These are phyloP conservation scores for Sporothrix pseudoabietina DNA, from an alignment of 2,329 filamentous ascomycete genomes.

Conservation along the genomic window DNA sequence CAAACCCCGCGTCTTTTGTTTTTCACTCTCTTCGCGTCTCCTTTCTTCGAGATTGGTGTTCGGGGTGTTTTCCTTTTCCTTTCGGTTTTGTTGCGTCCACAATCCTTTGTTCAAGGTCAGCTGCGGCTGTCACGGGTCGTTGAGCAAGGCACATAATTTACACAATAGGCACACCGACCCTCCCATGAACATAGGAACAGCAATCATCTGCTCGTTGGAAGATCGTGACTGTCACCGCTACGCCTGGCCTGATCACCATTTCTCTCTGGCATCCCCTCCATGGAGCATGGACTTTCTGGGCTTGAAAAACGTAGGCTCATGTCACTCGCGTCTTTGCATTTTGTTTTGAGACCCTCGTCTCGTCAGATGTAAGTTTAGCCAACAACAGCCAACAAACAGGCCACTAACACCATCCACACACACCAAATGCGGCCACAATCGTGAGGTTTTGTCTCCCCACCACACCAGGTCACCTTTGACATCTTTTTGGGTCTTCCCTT, in stretches of 20 bases:
- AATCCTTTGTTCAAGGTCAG: neutral
- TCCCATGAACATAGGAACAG: neutral
- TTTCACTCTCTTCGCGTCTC: neutral
- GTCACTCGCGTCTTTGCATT: neutral
- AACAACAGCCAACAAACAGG: constrained; percentile 21
- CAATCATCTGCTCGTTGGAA: constrained; percentile 11
- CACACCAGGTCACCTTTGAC: neutral
- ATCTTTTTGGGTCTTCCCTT: neutral
- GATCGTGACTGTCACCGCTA: constrained; percentile 9
- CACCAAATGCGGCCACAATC: constrained; percentile 19
- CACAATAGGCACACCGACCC: constrained; percentile 6
- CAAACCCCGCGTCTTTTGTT: neutral
- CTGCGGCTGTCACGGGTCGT: constrained; percentile 18
- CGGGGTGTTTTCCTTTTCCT: neutral
- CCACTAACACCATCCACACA: constrained; percentile 14
- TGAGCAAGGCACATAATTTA: neutral
- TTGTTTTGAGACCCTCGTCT: neutral
- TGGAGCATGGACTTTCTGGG: neutral
- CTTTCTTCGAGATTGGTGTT: neutral
- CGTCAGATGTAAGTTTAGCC: neutral
- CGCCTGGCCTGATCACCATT: constrained; percentile 20
- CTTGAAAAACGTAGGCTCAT: neutral
- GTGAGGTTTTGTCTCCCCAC: constrained; percentile 27
- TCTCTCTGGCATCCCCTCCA: neutral
- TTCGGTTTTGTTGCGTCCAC: neutral